phyloP scores from a whole-genome alignment of 805 yeast species.

The Ogataea nonfermentans region DNA sequence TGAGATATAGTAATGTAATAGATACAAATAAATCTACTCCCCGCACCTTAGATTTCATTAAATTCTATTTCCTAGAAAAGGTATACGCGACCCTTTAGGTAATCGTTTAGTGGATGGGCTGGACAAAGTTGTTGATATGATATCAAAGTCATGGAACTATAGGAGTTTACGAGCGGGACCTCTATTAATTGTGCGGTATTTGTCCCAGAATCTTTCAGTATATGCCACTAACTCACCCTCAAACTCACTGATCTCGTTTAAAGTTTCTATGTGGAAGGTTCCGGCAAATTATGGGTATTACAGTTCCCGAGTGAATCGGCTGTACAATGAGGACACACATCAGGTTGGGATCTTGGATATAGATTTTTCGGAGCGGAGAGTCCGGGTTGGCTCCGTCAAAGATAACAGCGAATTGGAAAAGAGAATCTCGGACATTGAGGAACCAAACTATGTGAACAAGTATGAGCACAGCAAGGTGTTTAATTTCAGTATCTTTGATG shows the following conservation, averaged over 20 bases:
- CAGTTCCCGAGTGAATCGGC: conserved; percentile 70
- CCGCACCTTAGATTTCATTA: conserved; percentile 5
- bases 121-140: background rate
- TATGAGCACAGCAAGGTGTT: conserved; percentile 42
- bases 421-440: conserved; percentile 17
- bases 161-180: no score
- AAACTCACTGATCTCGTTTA: conserved; percentile 34
- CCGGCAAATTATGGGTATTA: conserved; percentile 80
- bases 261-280: conserved; percentile 58
- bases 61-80: conserved; percentile 1
- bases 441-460: conserved; percentile 18
- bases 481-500: conserved; percentile 80
- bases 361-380: conserved; percentile 18
- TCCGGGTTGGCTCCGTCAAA: background rate
- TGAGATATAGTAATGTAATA: background rate
- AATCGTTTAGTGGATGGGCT: background rate
- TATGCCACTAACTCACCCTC: conserved; percentile 18
- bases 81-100: conserved; percentile 4
- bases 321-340: conserved; percentile 79
- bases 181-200: background rate
- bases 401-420: conserved; percentile 13
- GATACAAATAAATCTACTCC: conserved; percentile 2
- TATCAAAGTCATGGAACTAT: background rate
- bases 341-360: conserved; percentile 47
- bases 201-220: conserved; percentile 32